phyloP scores from a whole-genome alignment of 2,329 filamentous ascomycete genomes.

The Alternaria panax region DNA sequence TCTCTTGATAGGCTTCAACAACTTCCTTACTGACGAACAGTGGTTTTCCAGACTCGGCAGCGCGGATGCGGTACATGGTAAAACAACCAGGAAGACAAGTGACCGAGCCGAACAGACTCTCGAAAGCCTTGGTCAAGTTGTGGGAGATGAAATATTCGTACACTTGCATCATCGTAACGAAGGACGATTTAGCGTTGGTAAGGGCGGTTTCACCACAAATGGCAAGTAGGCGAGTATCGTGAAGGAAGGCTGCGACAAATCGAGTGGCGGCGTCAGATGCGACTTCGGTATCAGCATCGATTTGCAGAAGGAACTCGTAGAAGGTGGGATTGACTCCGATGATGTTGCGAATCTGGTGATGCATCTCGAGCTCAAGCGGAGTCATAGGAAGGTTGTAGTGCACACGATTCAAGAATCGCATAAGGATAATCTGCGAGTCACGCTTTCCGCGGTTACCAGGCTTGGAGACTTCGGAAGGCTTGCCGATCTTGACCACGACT shows the following conservation, averaged over 20 bases:
- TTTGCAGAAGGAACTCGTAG: slow-evolving; percentile 95
- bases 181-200: slow-evolving; percentile 90
- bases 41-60: slow-evolving; percentile 92
- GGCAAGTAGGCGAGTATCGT: slow-evolving; percentile 92
- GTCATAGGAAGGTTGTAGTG: slow-evolving; percentile 98
- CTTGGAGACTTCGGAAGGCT: slow-evolving; percentile 73
- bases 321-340: slow-evolving; percentile 98
- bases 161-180: slow-evolving; percentile 98
- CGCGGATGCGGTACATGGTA: slow-evolving; percentile 97
- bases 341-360: slow-evolving; percentile 97
- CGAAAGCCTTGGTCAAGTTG: slow-evolving; percentile 95
- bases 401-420: slow-evolving; percentile 98
- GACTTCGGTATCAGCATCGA: slow-evolving; percentile 96
- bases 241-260: slow-evolving; percentile 88
- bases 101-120: slow-evolving; percentile 94
- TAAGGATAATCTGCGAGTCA: slow-evolving; percentile 97
- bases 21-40: slow-evolving; percentile 95
- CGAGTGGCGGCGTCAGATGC: slow-evolving; percentile 88
- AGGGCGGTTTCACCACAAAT: slow-evolving; percentile 94
- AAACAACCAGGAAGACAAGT: slow-evolving; percentile 99
- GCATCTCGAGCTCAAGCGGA: slow-evolving; percentile 95
- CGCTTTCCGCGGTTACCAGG: slow-evolving; percentile 98
- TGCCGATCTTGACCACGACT: slow-evolving; percentile 95
- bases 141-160: slow-evolving; percentile 99
- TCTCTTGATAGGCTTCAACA: slow-evolving; percentile 85